Base-by-base conservation (phyloP, 73 alveolate genomes). In the Stentor roeselii region DNA sequence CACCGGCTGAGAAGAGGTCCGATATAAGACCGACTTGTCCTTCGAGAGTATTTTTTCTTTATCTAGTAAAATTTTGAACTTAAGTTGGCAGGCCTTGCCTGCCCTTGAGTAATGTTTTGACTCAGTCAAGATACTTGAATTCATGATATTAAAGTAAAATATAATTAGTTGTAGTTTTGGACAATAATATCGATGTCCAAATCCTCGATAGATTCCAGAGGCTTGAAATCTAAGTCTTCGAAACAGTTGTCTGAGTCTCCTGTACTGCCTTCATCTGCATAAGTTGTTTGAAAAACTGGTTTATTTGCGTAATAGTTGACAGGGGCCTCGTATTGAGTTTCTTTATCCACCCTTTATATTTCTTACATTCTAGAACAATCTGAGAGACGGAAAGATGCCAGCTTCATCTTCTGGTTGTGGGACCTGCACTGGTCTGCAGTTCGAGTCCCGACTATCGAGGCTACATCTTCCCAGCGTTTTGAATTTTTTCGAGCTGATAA, bases 381-480 rank as follows among this genome's bases (percentile, higher is more conserved):
- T n/a, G n/a, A n/a, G n/a, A n/a, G n/a, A n/a, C n/a, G n/a, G n/a
- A n/a, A n/a, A n/a, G n/a, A n/a, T n/a, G n/a, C n/a, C n/a, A 67
- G 11, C 34, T 67, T 34, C 80, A 67, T 67, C 80, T 67, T 67
- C 37, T 67, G 80, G 21, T 67, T 36, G 37, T 67, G 80, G 80
- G 80, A 67, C 34, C 80, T n/a, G 41, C 80, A 67, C 34, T 67
- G 80, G 11, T n/a, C 27, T 21, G 37, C 14, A 21, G 50, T 67
- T 67, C 80, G 21, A 30, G 41, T 67, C 41, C 41, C 80, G 34
- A 67, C 41, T 14, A 67, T 21, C 21, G 21, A 27, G 27, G 80
- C 80, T 30, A 67, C 27, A 21, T 67, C 37, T 34, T 67, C 34
- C 80, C 80, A 67, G 50, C 21, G 6, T 50, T 21, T 50, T 6